A percentile compares a stretch with the other conserved stretches of the same genome.
Evolutionary conservation across 225 moss, liverwort and hornwort species (phyloP).

Genomic region (Pseudoscleropodium purum): DNA sequence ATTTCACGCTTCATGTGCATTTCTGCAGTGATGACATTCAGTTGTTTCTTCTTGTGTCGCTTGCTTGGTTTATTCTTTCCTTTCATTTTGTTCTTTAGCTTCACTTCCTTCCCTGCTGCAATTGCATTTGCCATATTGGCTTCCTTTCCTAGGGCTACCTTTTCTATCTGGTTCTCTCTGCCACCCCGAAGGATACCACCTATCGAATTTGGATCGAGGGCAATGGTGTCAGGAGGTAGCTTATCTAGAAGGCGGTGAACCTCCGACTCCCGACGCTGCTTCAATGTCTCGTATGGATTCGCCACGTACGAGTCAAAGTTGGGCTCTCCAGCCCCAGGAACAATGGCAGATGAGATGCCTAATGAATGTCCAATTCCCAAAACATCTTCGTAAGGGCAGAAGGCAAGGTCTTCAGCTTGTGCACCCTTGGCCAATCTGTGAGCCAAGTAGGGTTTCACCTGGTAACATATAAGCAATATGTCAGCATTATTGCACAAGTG

Average conservation of each 20-base stretch:
- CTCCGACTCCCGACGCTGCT: slow-evolving; percentile 85
- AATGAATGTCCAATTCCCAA: slow-evolving; percentile 66
- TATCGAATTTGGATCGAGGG: slow-evolving; percentile 74
- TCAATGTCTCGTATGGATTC: slow-evolving; percentile 78
- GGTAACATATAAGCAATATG: not conserved
- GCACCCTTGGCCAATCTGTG: slow-evolving; percentile 78
- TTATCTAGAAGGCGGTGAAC: slow-evolving; percentile 86
- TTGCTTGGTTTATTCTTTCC: slow-evolving; percentile 86
- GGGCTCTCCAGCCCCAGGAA: slow-evolving; percentile 92
- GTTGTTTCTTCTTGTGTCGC: slow-evolving; percentile 63
- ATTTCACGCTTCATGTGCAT: slow-evolving; percentile 50
- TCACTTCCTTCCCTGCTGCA: slow-evolving; percentile 57
- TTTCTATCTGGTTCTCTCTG: slow-evolving; percentile 43
- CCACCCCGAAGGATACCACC: slow-evolving; percentile 54
- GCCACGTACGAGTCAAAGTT: slow-evolving; percentile 88
- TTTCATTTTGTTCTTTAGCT: slow-evolving; percentile 73
- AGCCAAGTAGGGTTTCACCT: slow-evolving; percentile 75
- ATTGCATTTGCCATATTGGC: slow-evolving; percentile 54
- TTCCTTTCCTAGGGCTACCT: slow-evolving; percentile 27
- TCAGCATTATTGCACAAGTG: not conserved
- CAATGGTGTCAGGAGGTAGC: slow-evolving; percentile 78
- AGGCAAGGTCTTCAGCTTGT: slow-evolving; percentile 67
- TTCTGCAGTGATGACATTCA: slow-evolving; percentile 56
- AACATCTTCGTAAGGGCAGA: slow-evolving; percentile 97
- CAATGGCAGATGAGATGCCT: slow-evolving; percentile 72